A percentile compares a stretch with the other conserved stretches of the same genome.
Conservation (phyloP, 2,329 filamentous ascomycete genomes). For the Aspergillus felis region DNA sequence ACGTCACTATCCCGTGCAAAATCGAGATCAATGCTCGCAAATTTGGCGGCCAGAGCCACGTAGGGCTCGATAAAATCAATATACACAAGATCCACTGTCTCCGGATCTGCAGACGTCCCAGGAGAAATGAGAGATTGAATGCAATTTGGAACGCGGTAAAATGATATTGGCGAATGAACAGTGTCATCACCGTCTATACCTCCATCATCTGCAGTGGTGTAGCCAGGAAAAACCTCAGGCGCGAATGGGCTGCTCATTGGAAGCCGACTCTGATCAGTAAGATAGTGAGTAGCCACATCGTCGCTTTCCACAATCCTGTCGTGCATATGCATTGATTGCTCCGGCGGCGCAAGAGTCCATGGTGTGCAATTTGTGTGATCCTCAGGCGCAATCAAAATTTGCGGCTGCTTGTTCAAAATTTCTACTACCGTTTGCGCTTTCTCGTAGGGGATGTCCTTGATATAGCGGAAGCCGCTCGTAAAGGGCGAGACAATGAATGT, state of each 20-base stretch:
- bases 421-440: slow-evolving; percentile 66
- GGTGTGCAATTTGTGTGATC: slow-evolving; percentile 13
- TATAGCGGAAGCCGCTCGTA: slow-evolving; percentile 68
- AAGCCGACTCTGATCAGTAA: slow-evolving; percentile 28
- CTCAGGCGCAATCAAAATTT: slow-evolving; percentile 37
- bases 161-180: slow-evolving; percentile 68
- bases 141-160: slow-evolving; percentile 77
- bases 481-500: slow-evolving; percentile 88
- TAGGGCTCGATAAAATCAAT: slow-evolving; percentile 86
- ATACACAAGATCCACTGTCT: slow-evolving; percentile 82
- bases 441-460: slow-evolving; percentile 76
- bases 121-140: slow-evolving; percentile 63
- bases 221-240: slow-evolving; percentile 62
- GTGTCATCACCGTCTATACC: slow-evolving; percentile 88
- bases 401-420: slow-evolving; percentile 56
- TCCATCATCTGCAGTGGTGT: slow-evolving; percentile 83
- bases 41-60: slow-evolving; percentile 70
- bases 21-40: slow-evolving; percentile 49
- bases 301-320: slow-evolving; percentile 19
- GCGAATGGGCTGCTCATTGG: neutral
- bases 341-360: slow-evolving; percentile 42
- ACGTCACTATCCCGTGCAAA: slow-evolving; percentile 46
- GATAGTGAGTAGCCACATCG: slow-evolving; percentile 1
- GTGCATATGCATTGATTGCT: slow-evolving; percentile 35
- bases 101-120: slow-evolving; percentile 49